Evolutionary conservation across 179 eudicot species (phyloP).

Genomic region (Gypsophila paniculata): DNA sequence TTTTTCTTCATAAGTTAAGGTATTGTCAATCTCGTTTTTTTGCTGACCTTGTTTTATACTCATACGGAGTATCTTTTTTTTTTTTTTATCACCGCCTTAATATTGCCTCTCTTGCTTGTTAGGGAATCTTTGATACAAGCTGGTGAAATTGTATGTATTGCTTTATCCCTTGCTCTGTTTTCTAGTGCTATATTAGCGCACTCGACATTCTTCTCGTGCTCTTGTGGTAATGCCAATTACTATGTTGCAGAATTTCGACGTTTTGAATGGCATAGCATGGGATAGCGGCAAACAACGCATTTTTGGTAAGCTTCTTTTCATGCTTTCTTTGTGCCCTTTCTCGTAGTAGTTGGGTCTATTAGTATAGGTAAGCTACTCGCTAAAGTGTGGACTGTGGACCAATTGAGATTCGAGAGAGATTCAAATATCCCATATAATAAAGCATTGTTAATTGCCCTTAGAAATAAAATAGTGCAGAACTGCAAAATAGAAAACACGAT

Average conservation of each 20-base stretch:
- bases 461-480: too few species aligned
- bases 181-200: neutral
- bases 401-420: neutral
- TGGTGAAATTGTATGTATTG: constrained; percentile 47
- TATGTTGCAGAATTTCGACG: constrained; percentile 54
- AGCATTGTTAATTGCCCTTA: neutral
- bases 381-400: neutral
- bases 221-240: neutral
- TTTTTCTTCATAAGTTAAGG: constrained; percentile 79
- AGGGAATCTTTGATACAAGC: constrained; percentile 56
- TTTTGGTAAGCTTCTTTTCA: constrained; percentile 55
- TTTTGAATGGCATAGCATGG: constrained; percentile 98
- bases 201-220: neutral
- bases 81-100: neutral
- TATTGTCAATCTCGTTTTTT: constrained; percentile 11
- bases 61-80: too few species aligned
- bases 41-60: too few species aligned
- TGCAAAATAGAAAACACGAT: too few species aligned
- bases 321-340: neutral
- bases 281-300: constrained; percentile 56
- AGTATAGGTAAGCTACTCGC: neutral
- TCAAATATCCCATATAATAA: neutral
- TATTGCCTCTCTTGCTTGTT: constrained; percentile 9
- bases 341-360: neutral
- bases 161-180: neutral